Evolutionary conservation across 1,284 basidiomycete species (phyloP).

Genomic region (Cystobasidium pallidum): DNA sequence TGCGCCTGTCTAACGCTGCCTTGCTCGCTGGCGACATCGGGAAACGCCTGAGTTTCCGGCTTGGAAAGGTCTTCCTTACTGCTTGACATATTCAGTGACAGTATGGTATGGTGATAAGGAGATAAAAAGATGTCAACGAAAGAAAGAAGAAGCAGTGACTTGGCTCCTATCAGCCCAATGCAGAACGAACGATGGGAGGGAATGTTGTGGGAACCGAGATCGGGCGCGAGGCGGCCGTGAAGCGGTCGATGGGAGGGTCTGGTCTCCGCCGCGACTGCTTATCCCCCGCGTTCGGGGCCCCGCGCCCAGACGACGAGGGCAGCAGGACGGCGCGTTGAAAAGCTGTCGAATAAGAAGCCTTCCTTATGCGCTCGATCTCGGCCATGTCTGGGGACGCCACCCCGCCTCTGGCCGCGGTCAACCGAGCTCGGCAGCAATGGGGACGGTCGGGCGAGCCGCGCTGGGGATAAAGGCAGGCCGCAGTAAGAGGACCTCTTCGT

Average conservation of each 20-base stretch:
- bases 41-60: neutral
- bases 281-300: no score
- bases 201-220: no score
- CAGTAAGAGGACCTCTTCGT: neutral
- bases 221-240: no score
- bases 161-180: neutral
- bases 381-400: no score
- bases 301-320: no score
- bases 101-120: neutral
- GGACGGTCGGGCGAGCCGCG: neutral
- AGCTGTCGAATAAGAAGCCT: no score
- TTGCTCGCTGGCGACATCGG: constrained; percentile 1
- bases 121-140: neutral
- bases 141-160: neutral
- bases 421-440: neutral
- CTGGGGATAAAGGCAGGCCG: neutral
- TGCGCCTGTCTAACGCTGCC: constrained; percentile 2
- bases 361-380: no score
- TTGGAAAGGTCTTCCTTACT: constrained; percentile 17
- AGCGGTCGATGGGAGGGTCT: no score
- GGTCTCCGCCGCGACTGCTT: no score
- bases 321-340: no score
- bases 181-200: no score
- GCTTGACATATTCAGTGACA: neutral
- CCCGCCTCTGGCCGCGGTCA: no score